Conservation (phyloP, 805 yeast species). For the Wickerhamiella nectarea region DNA sequence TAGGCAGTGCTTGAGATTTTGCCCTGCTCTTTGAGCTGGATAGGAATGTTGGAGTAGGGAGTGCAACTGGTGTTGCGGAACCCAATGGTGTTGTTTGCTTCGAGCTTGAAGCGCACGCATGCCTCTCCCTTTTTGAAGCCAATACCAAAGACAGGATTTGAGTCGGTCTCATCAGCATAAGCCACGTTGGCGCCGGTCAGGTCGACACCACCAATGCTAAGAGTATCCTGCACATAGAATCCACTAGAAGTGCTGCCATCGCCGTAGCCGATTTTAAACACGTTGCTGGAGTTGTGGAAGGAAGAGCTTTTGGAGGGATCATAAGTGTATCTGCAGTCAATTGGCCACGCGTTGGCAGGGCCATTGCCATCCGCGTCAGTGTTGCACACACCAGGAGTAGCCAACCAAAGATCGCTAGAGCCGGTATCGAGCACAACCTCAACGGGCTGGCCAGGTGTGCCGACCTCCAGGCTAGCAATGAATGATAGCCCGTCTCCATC, state of each 20-base stretch:
- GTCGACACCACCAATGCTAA: conserved; percentile 37
- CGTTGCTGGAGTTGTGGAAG: conserved; percentile 11
- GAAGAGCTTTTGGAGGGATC: conserved; percentile 22
- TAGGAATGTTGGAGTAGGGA: conserved; percentile 25
- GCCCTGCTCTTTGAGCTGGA: conserved; percentile 28
- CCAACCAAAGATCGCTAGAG: conserved; percentile 55
- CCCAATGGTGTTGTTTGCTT: conserved; percentile 7
- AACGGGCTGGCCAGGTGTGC: conserved; percentile 37
- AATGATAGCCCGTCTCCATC: conserved; percentile 6
- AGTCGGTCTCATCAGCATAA: conserved; percentile 49
- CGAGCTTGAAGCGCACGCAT: conserved; percentile 11
- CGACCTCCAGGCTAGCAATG: conserved; percentile 4
- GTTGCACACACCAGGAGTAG: conserved; percentile 30
- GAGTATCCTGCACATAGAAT: conserved; percentile 34
- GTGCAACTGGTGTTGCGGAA: conserved; percentile 5
- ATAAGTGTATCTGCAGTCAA: conserved; percentile 14
- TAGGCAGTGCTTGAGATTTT: conserved; percentile 30
- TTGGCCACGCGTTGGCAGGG: not conserved
- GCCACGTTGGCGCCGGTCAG: conserved; percentile 50
- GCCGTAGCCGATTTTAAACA: conserved; percentile 24
- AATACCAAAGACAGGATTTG: conserved; percentile 32
- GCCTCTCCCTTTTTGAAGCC: conserved; percentile 23
- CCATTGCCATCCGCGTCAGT: conserved; percentile 2
- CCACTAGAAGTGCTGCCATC: conserved; percentile 42
- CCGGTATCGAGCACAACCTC: conserved; percentile 46